Percentiles rank a stretch among this genome's conserved stretches.
Evolutionary conservation across 129 eudicot species (phyloP).

Genomic region (Flaveria bidentis): DNA sequence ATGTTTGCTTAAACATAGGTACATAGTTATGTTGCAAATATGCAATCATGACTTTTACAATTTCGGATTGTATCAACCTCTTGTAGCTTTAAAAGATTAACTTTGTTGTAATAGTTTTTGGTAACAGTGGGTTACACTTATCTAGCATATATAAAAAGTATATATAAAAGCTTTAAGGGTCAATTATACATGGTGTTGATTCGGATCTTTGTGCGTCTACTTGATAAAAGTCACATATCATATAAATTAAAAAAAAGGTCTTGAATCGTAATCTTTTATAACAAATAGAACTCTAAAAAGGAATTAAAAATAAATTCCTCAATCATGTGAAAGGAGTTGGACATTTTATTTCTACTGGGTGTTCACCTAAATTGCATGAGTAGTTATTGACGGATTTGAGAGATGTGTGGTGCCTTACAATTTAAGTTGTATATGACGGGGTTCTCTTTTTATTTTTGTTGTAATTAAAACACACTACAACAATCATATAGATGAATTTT

Average conservation of each 20-base stretch:
- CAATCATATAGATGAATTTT: too few species aligned
- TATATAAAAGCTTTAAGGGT: neutral
- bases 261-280: neutral
- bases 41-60: too few species aligned
- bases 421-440: neutral
- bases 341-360: neutral
- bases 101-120: neutral
- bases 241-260: neutral
- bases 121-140: neutral
- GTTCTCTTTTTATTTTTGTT: neutral
- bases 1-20: too few species aligned
- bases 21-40: too few species aligned
- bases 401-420: neutral
- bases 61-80: too few species aligned
- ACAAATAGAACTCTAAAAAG: neutral
- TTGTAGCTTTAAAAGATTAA: too few species aligned
- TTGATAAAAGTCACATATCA: neutral
- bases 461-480: too few species aligned
- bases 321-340: constrained; percentile 2
- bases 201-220: neutral
- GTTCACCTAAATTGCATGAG: neutral
- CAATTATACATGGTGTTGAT: neutral
- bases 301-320: neutral
- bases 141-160: neutral
- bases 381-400: neutral